phyloP scores from a whole-genome alignment of 2,329 filamentous ascomycete species.

The Colletotrichum echinochloae region DNA sequence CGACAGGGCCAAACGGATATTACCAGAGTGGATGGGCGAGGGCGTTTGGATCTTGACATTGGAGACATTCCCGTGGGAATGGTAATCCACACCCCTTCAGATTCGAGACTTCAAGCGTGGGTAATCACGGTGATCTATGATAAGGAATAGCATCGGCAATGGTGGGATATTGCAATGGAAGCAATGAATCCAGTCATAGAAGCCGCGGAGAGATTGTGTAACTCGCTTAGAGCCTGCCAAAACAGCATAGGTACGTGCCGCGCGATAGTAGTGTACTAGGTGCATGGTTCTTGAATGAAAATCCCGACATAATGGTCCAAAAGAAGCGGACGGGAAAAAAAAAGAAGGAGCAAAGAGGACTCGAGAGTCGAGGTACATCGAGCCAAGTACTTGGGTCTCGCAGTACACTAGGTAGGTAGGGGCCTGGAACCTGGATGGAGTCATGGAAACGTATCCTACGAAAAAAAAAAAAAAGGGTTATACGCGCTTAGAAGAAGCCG shows the following conservation, averaged over 20 bases:
- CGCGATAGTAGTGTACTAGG: neutral
- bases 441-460: neutral
- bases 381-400: neutral
- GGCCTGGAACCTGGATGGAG: neutral
- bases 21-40: neutral
- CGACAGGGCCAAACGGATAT: conserved; percentile 6
- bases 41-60: neutral
- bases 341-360: neutral
- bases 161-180: conserved; percentile 21
- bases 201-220: conserved; percentile 22
- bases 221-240: conserved; percentile 13
- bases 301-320: neutral
- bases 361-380: neutral
- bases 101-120: neutral
- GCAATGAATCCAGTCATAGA: conserved; percentile 20
- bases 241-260: neutral
- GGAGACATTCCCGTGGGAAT: neutral
- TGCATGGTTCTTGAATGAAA: neutral
- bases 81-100: neutral
- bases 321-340: neutral
- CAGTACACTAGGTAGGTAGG: too few species aligned
- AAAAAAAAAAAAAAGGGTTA: neutral
- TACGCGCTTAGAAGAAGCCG: neutral
- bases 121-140: neutral
- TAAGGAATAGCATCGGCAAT: neutral